Evolutionary conservation across 1,284 basidiomycete species (phyloP), one percentile per base, ranked within the genome.

Genomic region (Melanopsichium pennsylvanicum): DNA sequence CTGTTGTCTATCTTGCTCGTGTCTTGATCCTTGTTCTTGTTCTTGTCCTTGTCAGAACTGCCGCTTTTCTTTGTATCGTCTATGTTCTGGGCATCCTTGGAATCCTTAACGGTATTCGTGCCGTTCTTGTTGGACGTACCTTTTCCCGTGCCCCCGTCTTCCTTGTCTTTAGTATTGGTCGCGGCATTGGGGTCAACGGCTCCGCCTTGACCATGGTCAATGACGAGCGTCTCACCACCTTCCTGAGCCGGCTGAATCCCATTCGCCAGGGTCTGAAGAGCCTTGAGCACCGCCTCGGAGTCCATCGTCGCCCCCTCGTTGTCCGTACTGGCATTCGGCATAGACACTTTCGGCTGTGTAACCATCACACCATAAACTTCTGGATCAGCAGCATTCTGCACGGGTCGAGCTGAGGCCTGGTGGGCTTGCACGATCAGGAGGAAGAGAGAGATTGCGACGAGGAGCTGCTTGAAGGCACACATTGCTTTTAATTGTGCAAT

Each of bases 161-260:
- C 27, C 13, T 29, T 29, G 8, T n/a, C 32, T 5, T 34, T 15
- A n/a, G 32, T n/a, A 11, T 21, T 36, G 18, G 16, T 19, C 21
- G 9, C 21, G 8, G 22, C 23, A 2, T 27, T 32, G 6, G 45
- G 38, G 25, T 52, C 23, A 45, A 57, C 43, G 1, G 44, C 34
- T 2, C 57, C 63, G 5, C 63, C 63, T 9, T 56, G 39, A 3
- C 57, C 63, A 25, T 67, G 63, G 2, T 47, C 52, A 43, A 57
- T 60, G 27, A 40, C 43, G 18, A 52, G 31, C 25, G 48, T 29
- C 6, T 29, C 10, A 12, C 42, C 26, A 0, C 22, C 42, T 3
- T 49, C 38, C 8, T 35, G 19, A 31, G 47, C 33, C 1, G 35
- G 38, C 50, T 59, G 36, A 21, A 48, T 42, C 12, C 38, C 51